These are phyloP conservation scores for Ophiostoma angusticollis DNA, from an alignment of 2,329 filamentous ascomycete genomes.

Conservation along the genomic window DNA sequence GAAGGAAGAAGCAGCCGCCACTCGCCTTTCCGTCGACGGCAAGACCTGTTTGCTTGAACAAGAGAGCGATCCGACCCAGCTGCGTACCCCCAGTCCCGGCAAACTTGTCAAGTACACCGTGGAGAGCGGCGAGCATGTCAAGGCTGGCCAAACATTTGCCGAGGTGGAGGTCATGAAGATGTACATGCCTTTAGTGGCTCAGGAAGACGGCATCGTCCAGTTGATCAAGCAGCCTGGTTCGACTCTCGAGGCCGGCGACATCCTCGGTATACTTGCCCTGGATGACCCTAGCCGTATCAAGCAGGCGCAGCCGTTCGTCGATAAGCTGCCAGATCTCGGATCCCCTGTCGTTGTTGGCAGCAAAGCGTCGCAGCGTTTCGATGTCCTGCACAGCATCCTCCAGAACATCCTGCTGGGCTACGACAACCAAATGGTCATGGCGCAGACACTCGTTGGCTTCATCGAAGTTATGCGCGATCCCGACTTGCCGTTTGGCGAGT, in stretches of 20 bases:
- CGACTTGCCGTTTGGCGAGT: slow-evolving; percentile 91
- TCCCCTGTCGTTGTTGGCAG: slow-evolving; percentile 75
- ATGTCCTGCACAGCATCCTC: slow-evolving; percentile 62
- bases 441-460: slow-evolving; percentile 69
- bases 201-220: slow-evolving; percentile 92
- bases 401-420: slow-evolving; percentile 84
- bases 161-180: slow-evolving; percentile 99
- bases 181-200: slow-evolving; percentile 96
- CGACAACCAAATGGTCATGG: slow-evolving; percentile 97
- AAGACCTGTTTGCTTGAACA: slow-evolving; percentile 97
- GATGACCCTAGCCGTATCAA: slow-evolving; percentile 95
- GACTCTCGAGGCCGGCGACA: slow-evolving; percentile 95
- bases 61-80: slow-evolving; percentile 96
- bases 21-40: slow-evolving; percentile 88
- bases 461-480: slow-evolving; percentile 81
- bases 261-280: slow-evolving; percentile 89
- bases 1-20: slow-evolving; percentile 97
- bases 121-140: slow-evolving; percentile 87
- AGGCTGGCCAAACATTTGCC: slow-evolving; percentile 82
- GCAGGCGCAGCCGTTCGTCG: slow-evolving; percentile 87
- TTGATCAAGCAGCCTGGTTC: slow-evolving; percentile 98
- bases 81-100: slow-evolving; percentile 85
- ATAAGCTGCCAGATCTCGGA: slow-evolving; percentile 77
- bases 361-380: slow-evolving; percentile 84
- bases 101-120: slow-evolving; percentile 98